Evolutionary conservation across 2,329 filamentous ascomycete genomes (phyloP).

Genomic region (Talaromyces sp.): DNA sequence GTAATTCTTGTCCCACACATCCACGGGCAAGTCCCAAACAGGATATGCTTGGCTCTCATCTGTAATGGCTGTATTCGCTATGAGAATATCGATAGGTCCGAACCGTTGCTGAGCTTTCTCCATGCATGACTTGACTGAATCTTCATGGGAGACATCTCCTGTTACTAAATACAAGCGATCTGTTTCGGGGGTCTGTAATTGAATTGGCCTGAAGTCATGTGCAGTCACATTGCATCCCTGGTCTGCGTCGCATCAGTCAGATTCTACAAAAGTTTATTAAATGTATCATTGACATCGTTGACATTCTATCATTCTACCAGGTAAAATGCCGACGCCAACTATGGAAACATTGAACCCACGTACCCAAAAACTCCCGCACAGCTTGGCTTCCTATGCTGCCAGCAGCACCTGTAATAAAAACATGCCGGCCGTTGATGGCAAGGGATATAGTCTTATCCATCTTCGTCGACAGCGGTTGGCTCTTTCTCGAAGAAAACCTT

Average conservation of each 20-base stretch:
- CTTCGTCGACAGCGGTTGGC: neutral
- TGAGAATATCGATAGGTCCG: constrained; percentile 48
- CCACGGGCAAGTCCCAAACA: constrained; percentile 49
- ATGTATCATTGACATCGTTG: neutral
- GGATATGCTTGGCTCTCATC: constrained; percentile 45
- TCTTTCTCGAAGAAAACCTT: neutral
- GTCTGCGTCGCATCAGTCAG: constrained; percentile 24
- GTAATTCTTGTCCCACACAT: constrained; percentile 50
- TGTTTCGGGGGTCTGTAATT: constrained; percentile 24
- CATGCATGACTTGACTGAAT: constrained; percentile 39
- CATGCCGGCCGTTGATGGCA: constrained; percentile 44
- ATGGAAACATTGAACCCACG: constrained; percentile 12
- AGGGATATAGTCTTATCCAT: constrained; percentile 37
- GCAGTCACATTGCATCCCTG: constrained; percentile 52
- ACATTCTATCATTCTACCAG: neutral
- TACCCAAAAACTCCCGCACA: constrained; percentile 50
- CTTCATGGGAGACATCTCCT: constrained; percentile 47
- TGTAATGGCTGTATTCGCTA: constrained; percentile 49
- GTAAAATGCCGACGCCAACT: neutral
- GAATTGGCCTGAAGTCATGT: constrained; percentile 41
- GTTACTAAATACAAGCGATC: constrained; percentile 35
- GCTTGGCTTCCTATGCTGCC: constrained; percentile 48
- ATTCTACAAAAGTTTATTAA: neutral
- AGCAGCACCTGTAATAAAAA: constrained; percentile 50
- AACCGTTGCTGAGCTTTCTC: constrained; percentile 38